These are phyloP conservation scores for Naganishia friedmannii DNA, from an alignment of 768 basidiomycete species.

Conservation along the genomic window DNA sequence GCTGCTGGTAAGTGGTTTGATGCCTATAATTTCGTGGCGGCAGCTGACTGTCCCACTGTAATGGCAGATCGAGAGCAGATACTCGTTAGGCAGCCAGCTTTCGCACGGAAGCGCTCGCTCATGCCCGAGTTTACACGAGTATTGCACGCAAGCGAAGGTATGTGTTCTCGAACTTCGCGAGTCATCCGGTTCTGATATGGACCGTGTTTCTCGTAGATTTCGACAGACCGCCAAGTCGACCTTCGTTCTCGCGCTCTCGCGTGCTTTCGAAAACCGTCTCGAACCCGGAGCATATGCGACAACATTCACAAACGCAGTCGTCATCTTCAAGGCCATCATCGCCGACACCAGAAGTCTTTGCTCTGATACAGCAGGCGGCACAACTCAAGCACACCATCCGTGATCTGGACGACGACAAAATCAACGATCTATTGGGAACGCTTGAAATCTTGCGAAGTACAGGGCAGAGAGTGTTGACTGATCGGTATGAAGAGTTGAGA, in stretches of 20 bases:
- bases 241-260: not conserved
- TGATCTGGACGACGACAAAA: not conserved
- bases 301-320: not conserved
- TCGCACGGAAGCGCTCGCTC: not conserved
- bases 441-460: constrained; percentile 2
- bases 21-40: not conserved
- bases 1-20: not conserved
- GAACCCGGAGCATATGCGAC: not conserved
- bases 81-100: not conserved
- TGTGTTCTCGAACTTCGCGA: not conserved
- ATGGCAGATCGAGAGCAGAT: not conserved
- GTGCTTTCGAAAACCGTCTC: not conserved
- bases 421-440: constrained; percentile 2
- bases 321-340: not conserved
- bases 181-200: not conserved
- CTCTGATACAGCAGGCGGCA: not conserved
- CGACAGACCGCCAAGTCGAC: not conserved
- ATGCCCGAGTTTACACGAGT: not conserved
- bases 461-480: not conserved
- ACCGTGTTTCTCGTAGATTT: not conserved
- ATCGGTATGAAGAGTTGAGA: too few relatives aligned
- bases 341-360: not conserved
- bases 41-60: not conserved
- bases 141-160: not conserved
- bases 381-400: not conserved